phyloP scores from a whole-genome alignment of 1,284 basidiomycete species.

The Ustilago nuda region DNA sequence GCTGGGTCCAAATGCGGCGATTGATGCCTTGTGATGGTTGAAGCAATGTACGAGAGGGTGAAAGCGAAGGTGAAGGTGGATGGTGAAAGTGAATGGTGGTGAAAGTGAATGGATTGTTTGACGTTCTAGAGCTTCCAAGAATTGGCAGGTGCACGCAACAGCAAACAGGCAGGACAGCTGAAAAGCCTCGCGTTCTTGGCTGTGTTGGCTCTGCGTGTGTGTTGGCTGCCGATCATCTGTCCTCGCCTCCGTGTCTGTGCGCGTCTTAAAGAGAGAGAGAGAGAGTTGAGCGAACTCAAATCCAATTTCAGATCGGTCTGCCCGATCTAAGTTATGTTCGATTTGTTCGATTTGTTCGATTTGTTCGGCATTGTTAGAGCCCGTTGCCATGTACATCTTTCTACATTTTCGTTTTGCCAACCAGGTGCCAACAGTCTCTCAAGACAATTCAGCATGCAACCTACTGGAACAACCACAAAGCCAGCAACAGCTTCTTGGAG shows the following conservation, averaged over 20 bases:
- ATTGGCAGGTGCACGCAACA: constrained; percentile 3
- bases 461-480: neutral
- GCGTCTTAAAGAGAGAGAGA: neutral
- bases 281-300: neutral
- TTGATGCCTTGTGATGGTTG: too few species aligned
- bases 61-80: neutral
- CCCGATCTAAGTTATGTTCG: constrained; percentile 22
- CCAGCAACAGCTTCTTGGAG: constrained; percentile 17
- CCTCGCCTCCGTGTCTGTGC: constrained; percentile 18
- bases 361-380: neutral
- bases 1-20: too few species aligned
- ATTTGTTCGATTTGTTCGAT: constrained; percentile 39
- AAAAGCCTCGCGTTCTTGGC: neutral
- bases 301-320: constrained; percentile 1
- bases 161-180: constrained; percentile 3
- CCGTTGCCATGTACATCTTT: neutral
- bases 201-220: constrained; percentile 4
- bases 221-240: constrained; percentile 4
- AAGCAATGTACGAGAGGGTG: too few species aligned
- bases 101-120: neutral
- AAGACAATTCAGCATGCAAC: too few species aligned
- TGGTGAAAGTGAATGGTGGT: too few species aligned
- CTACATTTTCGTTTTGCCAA: neutral
- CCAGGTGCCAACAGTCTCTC: neutral
- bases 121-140: neutral